Conservation (phyloP, 2,329 filamentous ascomycete species). For the Xylariales sp. region DNA sequence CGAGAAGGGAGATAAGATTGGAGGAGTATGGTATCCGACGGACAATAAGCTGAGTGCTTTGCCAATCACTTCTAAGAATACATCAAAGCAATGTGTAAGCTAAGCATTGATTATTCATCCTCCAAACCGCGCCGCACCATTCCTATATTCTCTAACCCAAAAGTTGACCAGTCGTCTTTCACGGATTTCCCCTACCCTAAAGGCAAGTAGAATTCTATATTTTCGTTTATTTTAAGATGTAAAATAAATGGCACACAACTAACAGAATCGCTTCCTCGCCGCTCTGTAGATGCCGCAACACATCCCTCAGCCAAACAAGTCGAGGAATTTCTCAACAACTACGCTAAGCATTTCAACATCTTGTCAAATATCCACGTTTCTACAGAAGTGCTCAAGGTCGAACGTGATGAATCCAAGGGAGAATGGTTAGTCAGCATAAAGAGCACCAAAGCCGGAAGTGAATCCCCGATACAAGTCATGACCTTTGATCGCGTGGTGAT, state of each 20-base stretch:
- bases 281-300: background rate
- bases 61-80: background rate
- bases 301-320: background rate
- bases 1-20: background rate
- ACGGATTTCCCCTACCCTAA: slow-evolving; percentile 2
- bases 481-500: slow-evolving; percentile 1
- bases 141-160: too few species aligned
- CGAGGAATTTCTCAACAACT: background rate
- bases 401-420: background rate
- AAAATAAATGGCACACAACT: too few species aligned
- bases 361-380: background rate
- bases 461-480: too few species aligned
- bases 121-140: too few species aligned
- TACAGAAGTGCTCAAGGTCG: background rate
- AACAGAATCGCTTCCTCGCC: too few species aligned
- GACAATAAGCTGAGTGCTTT: slow-evolving; percentile 1
- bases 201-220: background rate
- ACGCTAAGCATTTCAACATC: slow-evolving; percentile 2
- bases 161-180: background rate
- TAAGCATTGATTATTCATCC: too few species aligned
- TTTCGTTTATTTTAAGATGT: background rate
- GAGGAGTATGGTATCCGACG: background rate
- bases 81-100: background rate
- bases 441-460: background rate
- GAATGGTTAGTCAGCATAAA: background rate